Percentiles rank a stretch among this genome's conserved stretches.
Evolutionary conservation across 495 filamentous ascomycete species (phyloP).

Genomic region (Hyaloscypha hepaticicola): DNA sequence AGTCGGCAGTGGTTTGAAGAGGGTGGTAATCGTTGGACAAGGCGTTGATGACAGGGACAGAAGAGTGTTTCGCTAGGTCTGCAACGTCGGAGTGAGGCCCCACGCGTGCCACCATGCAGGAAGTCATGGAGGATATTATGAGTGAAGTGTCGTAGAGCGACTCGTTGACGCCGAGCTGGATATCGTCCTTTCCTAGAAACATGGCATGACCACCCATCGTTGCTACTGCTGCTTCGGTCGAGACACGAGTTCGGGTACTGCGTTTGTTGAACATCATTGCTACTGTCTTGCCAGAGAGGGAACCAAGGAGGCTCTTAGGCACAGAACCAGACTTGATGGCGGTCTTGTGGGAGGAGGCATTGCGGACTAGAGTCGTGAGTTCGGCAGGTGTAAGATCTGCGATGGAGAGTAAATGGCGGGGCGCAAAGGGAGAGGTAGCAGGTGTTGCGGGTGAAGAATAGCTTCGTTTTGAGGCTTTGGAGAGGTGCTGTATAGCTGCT

Average conservation of each 20-base stretch:
- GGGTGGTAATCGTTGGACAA: slow-evolving; percentile 87
- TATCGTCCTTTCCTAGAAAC: slow-evolving; percentile 93
- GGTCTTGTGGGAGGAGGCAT: slow-evolving; percentile 73
- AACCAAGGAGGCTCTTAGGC: slow-evolving; percentile 53
- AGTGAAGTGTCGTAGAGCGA: slow-evolving; percentile 83
- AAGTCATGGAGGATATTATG: slow-evolving; percentile 90
- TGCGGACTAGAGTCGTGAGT: slow-evolving; percentile 75
- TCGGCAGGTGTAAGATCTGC: slow-evolving; percentile 78
- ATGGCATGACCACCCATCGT: slow-evolving; percentile 88
- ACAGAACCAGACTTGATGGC: slow-evolving; percentile 70
- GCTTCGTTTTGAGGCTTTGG: slow-evolving; percentile 18
- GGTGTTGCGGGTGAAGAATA: slow-evolving; percentile 17
- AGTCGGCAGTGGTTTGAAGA: slow-evolving; percentile 89
- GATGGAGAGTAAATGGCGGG: slow-evolving; percentile 87
- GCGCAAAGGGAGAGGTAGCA: slow-evolving; percentile 39
- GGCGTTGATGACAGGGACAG: slow-evolving; percentile 93
- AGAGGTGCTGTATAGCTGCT: slow-evolving; percentile 18
- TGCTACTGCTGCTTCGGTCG: slow-evolving; percentile 82
- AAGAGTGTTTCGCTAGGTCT: slow-evolving; percentile 72
- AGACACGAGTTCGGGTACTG: slow-evolving; percentile 87
- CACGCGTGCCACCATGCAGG: slow-evolving; percentile 86
- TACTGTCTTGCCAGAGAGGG: slow-evolving; percentile 73
- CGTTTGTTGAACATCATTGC: slow-evolving; percentile 97
- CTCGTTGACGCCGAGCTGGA: slow-evolving; percentile 95
- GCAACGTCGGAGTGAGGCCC: slow-evolving; percentile 79